phyloP scores from a whole-genome alignment of 2,329 filamentous ascomycete species.

The Rutstroemia sp. region DNA sequence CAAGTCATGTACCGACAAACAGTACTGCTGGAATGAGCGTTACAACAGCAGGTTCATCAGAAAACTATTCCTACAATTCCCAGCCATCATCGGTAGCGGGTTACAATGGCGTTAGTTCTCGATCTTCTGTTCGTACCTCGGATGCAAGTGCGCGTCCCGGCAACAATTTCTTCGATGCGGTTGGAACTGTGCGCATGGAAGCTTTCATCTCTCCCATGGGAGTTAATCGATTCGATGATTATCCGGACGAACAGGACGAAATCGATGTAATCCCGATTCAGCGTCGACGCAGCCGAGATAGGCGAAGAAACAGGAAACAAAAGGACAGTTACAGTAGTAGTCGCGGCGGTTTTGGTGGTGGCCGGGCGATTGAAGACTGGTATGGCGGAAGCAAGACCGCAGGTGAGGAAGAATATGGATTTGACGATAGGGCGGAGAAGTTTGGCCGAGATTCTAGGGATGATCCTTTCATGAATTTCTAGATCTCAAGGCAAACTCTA shows the following conservation, averaged over 20 bases:
- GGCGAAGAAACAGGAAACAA: conserved; percentile 23
- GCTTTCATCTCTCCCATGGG: conserved; percentile 74
- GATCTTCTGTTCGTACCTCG: conserved; percentile 27
- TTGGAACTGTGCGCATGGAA: conserved; percentile 93
- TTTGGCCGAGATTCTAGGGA: conserved; percentile 43
- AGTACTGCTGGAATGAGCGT: conserved; percentile 52
- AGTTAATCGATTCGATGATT: conserved; percentile 23
- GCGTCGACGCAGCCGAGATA: conserved; percentile 23
- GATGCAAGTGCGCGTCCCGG: conserved; percentile 26
- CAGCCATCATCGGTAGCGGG: conserved; percentile 35
- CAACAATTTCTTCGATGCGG: conserved; percentile 68
- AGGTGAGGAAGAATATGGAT: conserved; percentile 45
- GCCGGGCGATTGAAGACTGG: conserved; percentile 39
- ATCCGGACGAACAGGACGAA: conserved; percentile 28
- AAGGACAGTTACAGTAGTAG: conserved; percentile 25
- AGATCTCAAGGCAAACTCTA: conserved; percentile 5
- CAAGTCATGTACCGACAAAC: conserved; percentile 35
- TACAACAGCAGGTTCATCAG: conserved; percentile 49
- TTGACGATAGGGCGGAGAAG: conserved; percentile 8
- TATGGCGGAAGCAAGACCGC: conserved; percentile 40
- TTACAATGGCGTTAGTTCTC: conserved; percentile 36
- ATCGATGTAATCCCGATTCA: conserved; percentile 24
- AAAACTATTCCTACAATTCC: conserved; percentile 46
- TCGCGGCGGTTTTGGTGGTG: conserved; percentile 30
- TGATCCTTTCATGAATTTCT: conserved; percentile 58